phyloP scores from a whole-genome alignment of 257 asterid species.

The Nicotiana knightiana region DNA sequence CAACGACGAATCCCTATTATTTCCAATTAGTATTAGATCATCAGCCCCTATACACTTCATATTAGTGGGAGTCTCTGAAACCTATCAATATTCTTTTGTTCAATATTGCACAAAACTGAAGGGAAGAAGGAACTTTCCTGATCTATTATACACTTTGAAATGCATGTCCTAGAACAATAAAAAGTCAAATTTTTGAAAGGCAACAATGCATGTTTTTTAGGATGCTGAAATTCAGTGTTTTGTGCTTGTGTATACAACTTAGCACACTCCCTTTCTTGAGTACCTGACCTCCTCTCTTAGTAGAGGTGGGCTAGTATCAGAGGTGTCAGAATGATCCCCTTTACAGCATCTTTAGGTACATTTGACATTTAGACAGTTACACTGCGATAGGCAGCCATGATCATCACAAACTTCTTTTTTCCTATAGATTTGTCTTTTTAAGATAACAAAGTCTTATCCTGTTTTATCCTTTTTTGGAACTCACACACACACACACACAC shows the following conservation, averaged over 20 bases:
- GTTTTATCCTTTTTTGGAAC: neutral
- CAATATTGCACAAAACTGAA: neutral
- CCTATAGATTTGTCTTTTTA: neutral
- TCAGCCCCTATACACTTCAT: neutral
- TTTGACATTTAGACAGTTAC: neutral
- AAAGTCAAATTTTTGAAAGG: neutral
- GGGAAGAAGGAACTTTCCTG: neutral
- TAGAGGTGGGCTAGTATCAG: neutral
- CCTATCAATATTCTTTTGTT: neutral
- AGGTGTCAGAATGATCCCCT: neutral
- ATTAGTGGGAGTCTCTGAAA: neutral
- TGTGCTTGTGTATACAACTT: neutral
- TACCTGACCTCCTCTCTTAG: neutral
- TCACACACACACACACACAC: neutral
- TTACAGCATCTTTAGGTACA: neutral
- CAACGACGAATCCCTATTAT: neutral
- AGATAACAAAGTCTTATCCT: neutral
- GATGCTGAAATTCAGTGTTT: neutral
- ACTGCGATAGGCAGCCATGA: neutral
- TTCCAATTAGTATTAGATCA: neutral
- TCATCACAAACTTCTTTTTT: neutral
- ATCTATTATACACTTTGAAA: neutral
- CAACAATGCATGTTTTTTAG: neutral
- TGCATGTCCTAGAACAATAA: neutral
- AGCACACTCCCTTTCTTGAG: neutral